phyloP scores from a whole-genome alignment of 805 yeast species.

The Kregervanrija fluxuum region DNA sequence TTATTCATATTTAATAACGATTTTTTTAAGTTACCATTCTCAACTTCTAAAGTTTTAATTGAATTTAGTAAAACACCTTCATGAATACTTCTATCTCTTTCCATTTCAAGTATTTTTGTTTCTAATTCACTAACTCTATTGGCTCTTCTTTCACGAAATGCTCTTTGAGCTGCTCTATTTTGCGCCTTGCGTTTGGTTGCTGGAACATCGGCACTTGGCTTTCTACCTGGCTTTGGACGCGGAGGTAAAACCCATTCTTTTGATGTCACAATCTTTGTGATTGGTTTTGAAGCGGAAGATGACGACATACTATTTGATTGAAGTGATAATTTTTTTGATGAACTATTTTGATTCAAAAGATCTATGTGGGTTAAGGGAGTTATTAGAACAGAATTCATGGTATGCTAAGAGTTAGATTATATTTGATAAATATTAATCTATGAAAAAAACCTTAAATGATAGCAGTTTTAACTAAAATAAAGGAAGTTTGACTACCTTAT shows the following conservation, averaged over 20 bases:
- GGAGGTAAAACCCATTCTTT: constrained; percentile 58
- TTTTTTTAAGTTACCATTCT: constrained; percentile 35
- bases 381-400: no score
- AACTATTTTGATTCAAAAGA: no score
- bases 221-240: constrained; percentile 51
- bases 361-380: no score
- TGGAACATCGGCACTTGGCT: constrained; percentile 56
- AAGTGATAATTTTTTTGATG: no score
- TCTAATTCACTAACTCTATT: constrained; percentile 75
- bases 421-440: no score
- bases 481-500: no score
- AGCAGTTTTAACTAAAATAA: no score
- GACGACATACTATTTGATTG: no score
- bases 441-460: no score
- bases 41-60: constrained; percentile 40
- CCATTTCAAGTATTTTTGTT: constrained; percentile 56
- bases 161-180: constrained; percentile 90
- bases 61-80: constrained; percentile 49
- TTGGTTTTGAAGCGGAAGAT: constrained; percentile 7
- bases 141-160: constrained; percentile 83
- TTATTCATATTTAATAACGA: no score
- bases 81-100: constrained; percentile 54
- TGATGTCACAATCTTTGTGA: constrained; percentile 49
- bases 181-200: constrained; percentile 84
- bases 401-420: no score